Conservation (phyloP, 2,329 filamentous ascomycete genomes). For the Verticillium albo-atrum region DNA sequence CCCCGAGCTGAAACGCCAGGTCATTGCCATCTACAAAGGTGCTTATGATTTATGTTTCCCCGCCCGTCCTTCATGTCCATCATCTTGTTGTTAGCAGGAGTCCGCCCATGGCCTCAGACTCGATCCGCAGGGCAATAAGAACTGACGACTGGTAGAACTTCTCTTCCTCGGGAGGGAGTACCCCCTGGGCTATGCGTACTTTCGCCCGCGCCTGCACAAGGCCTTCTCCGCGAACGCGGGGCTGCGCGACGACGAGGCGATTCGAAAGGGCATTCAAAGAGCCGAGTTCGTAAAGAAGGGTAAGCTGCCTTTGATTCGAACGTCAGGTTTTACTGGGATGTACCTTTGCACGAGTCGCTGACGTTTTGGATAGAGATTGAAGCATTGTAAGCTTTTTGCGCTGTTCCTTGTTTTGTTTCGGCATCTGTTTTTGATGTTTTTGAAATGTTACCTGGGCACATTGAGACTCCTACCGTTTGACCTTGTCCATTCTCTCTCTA, state of each 20-base stretch:
- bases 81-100: too few relatives aligned
- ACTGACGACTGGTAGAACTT: conserved; percentile 55
- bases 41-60: neutral
- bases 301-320: conserved; percentile 24
- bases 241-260: conserved; percentile 68
- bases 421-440: too few relatives aligned
- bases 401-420: neutral
- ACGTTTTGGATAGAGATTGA: conserved; percentile 66
- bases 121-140: too few relatives aligned
- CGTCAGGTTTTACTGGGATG: neutral
- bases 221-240: conserved; percentile 76
- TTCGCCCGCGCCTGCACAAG: conserved; percentile 73
- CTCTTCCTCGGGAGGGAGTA: conserved; percentile 83
- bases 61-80: neutral
- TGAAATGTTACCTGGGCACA: too few relatives aligned
- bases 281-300: conserved; percentile 92
- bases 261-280: conserved; percentile 67
- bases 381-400: conserved; percentile 64
- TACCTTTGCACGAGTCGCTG: too few relatives aligned
- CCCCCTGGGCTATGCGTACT: conserved; percentile 77
- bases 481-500: too few relatives aligned
- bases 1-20: conserved; percentile 63
- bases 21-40: conserved; percentile 90
- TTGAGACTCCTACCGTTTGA: too few relatives aligned
- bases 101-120: too few relatives aligned